Percentiles rank a stretch among this genome's conserved stretches.
Evolutionary conservation across 352 stramenopile species (phyloP).

Genomic region (Elongisporangium prolatum): DNA sequence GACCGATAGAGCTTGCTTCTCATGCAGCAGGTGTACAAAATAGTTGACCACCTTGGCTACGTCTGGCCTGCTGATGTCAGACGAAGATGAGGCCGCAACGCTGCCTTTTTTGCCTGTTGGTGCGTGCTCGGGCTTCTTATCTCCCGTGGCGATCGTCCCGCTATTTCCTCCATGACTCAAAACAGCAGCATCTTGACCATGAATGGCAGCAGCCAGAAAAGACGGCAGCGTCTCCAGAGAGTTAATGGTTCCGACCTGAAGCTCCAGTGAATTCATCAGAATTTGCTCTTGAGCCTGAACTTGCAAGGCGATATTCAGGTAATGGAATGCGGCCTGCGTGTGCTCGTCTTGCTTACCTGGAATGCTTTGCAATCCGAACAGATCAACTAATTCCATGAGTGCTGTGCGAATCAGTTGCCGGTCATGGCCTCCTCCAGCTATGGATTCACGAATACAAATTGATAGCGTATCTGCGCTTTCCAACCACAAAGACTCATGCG

Average conservation of each 20-base stretch:
- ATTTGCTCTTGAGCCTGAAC: slow-evolving; percentile 33
- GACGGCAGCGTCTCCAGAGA: slow-evolving; percentile 41
- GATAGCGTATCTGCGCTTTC: slow-evolving; percentile 13
- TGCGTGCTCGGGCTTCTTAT: neutral
- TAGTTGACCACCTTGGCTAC: slow-evolving; percentile 44
- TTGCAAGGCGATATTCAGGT: slow-evolving; percentile 42
- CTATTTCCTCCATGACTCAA: neutral
- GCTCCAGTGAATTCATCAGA: slow-evolving; percentile 61
- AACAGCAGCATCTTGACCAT: neutral
- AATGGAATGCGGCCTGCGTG: slow-evolving; percentile 69
- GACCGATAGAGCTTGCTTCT: slow-evolving; percentile 35
- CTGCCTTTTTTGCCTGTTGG: neutral
- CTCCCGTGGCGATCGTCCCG: neutral
- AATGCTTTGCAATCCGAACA: slow-evolving; percentile 46
- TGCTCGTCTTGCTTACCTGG: slow-evolving; percentile 38
- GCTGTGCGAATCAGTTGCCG: slow-evolving; percentile 41
- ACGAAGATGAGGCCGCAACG: neutral
- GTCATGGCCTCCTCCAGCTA: slow-evolving; percentile 48
- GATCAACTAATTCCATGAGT: slow-evolving; percentile 59
- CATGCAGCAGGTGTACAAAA: slow-evolving; percentile 47
- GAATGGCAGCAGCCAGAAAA: slow-evolving; percentile 32
- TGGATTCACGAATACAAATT: slow-evolving; percentile 32
- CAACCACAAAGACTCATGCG: neutral
- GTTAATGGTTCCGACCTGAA: slow-evolving; percentile 38
- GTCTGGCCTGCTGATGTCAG: slow-evolving; percentile 8